phyloP scores from a whole-genome alignment of 306 rosid species.

The Dicorynia guianensis region DNA sequence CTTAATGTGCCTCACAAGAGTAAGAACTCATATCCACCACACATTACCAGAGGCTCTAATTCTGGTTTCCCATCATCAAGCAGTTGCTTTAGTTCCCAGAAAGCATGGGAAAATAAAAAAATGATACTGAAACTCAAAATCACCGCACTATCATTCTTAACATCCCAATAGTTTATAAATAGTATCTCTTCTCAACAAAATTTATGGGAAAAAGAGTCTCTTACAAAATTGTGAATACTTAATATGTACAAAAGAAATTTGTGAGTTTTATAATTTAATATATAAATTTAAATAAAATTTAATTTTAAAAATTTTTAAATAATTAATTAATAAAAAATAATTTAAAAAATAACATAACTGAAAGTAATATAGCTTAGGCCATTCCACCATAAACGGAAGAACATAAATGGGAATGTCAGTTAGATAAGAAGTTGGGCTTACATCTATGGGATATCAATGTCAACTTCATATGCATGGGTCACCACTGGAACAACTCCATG shows the following conservation, averaged over 20 bases:
- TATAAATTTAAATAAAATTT: no score
- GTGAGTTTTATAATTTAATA: no score
- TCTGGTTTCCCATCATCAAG: conserved; percentile 18
- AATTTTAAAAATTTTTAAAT: no score
- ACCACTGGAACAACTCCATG: conserved; percentile 36
- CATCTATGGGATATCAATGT: conserved; percentile 18
- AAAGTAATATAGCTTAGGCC: conserved; percentile 4
- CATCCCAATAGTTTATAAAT: not conserved
- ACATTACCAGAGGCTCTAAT: not conserved
- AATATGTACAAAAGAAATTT: no score
- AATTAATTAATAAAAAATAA: no score
- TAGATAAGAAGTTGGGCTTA: conserved; percentile 38
- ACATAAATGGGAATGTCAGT: not conserved
- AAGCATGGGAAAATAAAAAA: not conserved
- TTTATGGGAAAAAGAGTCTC: no score
- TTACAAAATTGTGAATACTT: no score
- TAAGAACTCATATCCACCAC: not conserved
- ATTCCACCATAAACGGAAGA: conserved; percentile 16
- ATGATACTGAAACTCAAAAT: not conserved
- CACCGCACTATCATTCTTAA: not conserved
- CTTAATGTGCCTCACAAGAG: conserved; percentile 21
- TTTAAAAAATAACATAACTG: no score
- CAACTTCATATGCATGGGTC: conserved; percentile 22
- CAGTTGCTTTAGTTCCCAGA: not conserved
- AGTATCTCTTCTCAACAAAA: conserved; percentile 1